A percentile compares a stretch with the other conserved stretches of the same genome.
Conservation (phyloP, 345 rosid species). For the Hibiscus tridactylites region DNA sequence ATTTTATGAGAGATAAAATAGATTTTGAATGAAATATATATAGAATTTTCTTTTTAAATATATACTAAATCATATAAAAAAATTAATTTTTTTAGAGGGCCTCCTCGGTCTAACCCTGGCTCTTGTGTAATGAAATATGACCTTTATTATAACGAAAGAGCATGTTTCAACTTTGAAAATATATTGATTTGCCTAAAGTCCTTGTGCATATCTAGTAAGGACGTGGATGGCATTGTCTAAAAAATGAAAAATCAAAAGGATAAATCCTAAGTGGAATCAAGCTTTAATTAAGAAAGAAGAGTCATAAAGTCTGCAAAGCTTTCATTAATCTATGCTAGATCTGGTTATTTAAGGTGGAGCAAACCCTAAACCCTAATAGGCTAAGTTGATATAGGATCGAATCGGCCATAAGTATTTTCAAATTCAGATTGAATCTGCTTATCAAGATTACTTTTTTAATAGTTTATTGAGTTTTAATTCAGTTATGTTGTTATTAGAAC, state of each 20-base stretch:
- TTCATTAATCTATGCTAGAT: neutral
- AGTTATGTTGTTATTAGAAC: too few relatives aligned
- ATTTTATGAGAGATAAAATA: too few relatives aligned
- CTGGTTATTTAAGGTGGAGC: neutral
- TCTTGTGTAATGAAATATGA: neutral
- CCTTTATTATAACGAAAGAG: neutral
- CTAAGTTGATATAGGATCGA: too few relatives aligned
- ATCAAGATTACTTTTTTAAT: too few relatives aligned
- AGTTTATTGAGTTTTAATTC: too few relatives aligned
- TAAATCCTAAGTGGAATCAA: neutral
- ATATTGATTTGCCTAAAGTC: neutral
- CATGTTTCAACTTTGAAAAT: neutral
- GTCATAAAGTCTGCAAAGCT: neutral
- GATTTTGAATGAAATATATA: too few relatives aligned
- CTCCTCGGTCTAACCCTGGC: too few relatives aligned
- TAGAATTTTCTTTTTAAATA: too few relatives aligned
- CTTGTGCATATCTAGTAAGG: neutral
- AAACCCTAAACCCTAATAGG: neutral
- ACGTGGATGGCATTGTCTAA: constrained; percentile 1
- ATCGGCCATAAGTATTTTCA: too few relatives aligned
- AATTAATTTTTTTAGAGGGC: too few relatives aligned
- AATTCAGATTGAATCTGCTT: too few relatives aligned
- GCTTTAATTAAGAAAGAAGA: neutral
- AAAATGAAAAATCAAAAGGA: neutral
- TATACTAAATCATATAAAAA: too few relatives aligned